Evolutionary conservation across 1,284 basidiomycete species (phyloP).

Genomic region (Pseudozyma tsukubaensis): DNA sequence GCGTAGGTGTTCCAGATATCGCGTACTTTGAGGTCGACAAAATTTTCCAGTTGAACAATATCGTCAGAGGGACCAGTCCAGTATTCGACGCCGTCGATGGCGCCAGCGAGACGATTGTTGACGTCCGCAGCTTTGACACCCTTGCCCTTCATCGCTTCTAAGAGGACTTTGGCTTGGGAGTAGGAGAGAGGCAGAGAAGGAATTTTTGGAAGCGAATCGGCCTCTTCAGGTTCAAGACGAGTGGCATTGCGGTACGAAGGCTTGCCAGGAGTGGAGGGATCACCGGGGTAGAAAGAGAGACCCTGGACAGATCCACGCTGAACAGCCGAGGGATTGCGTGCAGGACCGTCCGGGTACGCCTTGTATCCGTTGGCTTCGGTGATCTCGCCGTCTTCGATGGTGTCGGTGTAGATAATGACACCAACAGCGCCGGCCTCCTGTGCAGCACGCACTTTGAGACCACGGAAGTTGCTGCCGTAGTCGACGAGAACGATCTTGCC

Average conservation of each 20-base stretch:
- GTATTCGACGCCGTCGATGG: slow-evolving; percentile 71
- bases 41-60: slow-evolving; percentile 50
- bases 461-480: slow-evolving; percentile 85
- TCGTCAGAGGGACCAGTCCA: slow-evolving; percentile 70
- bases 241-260: slow-evolving; percentile 88
- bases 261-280: slow-evolving; percentile 85
- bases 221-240: slow-evolving; percentile 72
- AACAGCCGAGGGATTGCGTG: slow-evolving; percentile 78
- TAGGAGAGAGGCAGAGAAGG: slow-evolving; percentile 78
- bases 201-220: slow-evolving; percentile 80
- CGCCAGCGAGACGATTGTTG: slow-evolving; percentile 72
- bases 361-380: slow-evolving; percentile 76
- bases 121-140: slow-evolving; percentile 73
- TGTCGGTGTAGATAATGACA: slow-evolving; percentile 83
- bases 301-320: slow-evolving; percentile 85
- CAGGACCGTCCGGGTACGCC: slow-evolving; percentile 84
- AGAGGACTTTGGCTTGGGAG: slow-evolving; percentile 71
- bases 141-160: slow-evolving; percentile 69
- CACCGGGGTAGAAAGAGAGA: slow-evolving; percentile 81
- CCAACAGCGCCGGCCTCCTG: slow-evolving; percentile 80
- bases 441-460: slow-evolving; percentile 83
- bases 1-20: slow-evolving; percentile 82
- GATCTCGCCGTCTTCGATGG: slow-evolving; percentile 85
- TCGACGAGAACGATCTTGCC: slow-evolving; percentile 86
- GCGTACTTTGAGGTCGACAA: slow-evolving; percentile 51